Base-by-base conservation (phyloP, 139 green algal genomes). In the Chlamydomonas eustigma region DNA sequence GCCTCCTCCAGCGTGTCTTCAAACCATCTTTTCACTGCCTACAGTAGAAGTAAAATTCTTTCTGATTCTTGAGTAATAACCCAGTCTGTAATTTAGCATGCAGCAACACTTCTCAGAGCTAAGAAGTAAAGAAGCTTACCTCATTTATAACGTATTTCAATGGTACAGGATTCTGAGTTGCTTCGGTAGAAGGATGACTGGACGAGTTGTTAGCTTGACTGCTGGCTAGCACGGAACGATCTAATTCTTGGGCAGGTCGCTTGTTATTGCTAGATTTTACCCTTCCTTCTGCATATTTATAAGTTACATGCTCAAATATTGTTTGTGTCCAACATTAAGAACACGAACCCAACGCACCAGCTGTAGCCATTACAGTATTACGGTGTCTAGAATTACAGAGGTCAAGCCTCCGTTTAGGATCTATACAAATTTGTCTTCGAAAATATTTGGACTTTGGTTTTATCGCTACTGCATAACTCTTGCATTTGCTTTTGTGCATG, bases 21-120 rank as follows among this genome's bases (percentile, higher is more conserved):
- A 83, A 92, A 93, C 90, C 90, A 93, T 1, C 89, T 82, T 34
- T 87, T 83, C 36, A 94, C 83, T 1, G 89, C 90, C 63, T 94
- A 34, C 65, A 58, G 44, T 12, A 58, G 44, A 12, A 58, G 44
- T 58, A 58, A 28, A 28, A 18, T 18, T 28, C 12, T 28, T 58
- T 12, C 44, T 58, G 44, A 58, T 28, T 28, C 12, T 18, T 58
- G 18, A 18, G 44, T 18, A 58, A 58, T 58, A 58, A 58, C 12
- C 44, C 44, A 58, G 44, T 58, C 44, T 18, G 44, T 12, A 12
- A 58, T 58, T 58, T 58, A 18, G n/a, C n/a, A n/a, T n/a, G n/a
- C n/a, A n/a, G n/a, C n/a, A n/a, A n/a, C n/a, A n/a, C n/a, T n/a
- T n/a, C n/a, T n/a, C n/a, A n/a, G n/a, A n/a, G n/a, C n/a, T n/a